A percentile compares a stretch with the other conserved stretches of the same genome.
Conservation (phyloP, 116 monocot species). For the Posidonia oceanica region DNA sequence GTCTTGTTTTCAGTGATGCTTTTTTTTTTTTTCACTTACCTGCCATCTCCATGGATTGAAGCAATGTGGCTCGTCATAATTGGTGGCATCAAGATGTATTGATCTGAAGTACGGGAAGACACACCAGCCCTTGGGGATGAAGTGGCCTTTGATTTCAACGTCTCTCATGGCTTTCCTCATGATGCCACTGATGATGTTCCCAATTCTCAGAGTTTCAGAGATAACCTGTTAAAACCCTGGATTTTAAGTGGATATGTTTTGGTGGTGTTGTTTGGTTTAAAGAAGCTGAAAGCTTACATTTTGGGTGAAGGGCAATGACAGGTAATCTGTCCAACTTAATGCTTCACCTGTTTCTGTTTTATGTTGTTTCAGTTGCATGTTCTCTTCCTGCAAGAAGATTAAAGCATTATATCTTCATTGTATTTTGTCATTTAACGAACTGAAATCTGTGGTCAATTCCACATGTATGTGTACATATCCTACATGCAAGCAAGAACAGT, state of each 20-base stretch:
- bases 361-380: constrained; percentile 32
- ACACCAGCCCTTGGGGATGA: constrained; percentile 93
- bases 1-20: too few species aligned
- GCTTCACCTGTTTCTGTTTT: constrained; percentile 18
- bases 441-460: too few species aligned
- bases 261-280: background rate
- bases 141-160: constrained; percentile 74
- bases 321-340: constrained; percentile 55
- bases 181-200: constrained; percentile 85
- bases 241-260: too few species aligned
- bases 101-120: constrained; percentile 90
- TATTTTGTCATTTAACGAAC: background rate
- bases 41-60: constrained; percentile 99
- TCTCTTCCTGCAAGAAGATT: constrained; percentile 39
- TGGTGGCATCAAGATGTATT: constrained; percentile 60
- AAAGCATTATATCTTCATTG: background rate
- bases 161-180: constrained; percentile 73
- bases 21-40: background rate
- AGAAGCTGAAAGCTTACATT: constrained; percentile 29
- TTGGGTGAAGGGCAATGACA: constrained; percentile 71
- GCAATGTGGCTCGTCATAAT: constrained; percentile 53
- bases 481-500: too few species aligned
- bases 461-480: too few species aligned
- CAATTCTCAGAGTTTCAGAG: constrained; percentile 69
- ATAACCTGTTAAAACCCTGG: constrained; percentile 36